Percentiles rank a stretch among this genome's conserved stretches.
phyloP scores from a whole-genome alignment of 1,284 basidiomycete species.

The Ustilago hordei region DNA sequence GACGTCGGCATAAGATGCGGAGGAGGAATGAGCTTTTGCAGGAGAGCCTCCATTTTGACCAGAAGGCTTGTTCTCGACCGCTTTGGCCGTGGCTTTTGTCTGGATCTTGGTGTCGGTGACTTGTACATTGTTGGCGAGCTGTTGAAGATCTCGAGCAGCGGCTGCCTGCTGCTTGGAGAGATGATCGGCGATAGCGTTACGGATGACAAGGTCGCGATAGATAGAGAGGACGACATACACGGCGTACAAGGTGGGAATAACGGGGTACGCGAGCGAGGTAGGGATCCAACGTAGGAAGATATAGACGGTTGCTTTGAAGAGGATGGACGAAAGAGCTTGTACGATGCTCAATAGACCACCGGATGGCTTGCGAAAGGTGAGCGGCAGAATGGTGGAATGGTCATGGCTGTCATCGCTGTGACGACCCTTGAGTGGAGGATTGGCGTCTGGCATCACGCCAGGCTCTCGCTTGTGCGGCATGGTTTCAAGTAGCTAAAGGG shows the following conservation, averaged over 20 bases:
- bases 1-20: conserved; percentile 38
- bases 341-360: conserved; percentile 43
- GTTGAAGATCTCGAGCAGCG: conserved; percentile 43
- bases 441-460: conserved; percentile 43
- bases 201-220: conserved; percentile 46
- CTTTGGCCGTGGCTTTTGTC: conserved; percentile 30
- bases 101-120: conserved; percentile 41
- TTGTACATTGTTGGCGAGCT: conserved; percentile 48
- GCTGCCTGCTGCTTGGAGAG: conserved; percentile 14
- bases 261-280: conserved; percentile 40
- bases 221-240: conserved; percentile 50
- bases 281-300: conserved; percentile 66
- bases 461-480: conserved; percentile 39
- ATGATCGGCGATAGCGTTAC: conserved; percentile 33
- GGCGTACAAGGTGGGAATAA: conserved; percentile 54
- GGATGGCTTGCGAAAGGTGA: conserved; percentile 34
- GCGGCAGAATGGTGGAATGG: conserved; percentile 8
- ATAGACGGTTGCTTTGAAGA: conserved; percentile 59
- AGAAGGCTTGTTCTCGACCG: conserved; percentile 33
- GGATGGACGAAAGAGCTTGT: conserved; percentile 48
- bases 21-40: conserved; percentile 13
- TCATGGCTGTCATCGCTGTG: conserved; percentile 1
- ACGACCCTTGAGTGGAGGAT: conserved; percentile 6
- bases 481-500: neutral
- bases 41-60: conserved; percentile 19